Conservation (phyloP, 1,139 yeast species). For the Taphrina deformans region DNA sequence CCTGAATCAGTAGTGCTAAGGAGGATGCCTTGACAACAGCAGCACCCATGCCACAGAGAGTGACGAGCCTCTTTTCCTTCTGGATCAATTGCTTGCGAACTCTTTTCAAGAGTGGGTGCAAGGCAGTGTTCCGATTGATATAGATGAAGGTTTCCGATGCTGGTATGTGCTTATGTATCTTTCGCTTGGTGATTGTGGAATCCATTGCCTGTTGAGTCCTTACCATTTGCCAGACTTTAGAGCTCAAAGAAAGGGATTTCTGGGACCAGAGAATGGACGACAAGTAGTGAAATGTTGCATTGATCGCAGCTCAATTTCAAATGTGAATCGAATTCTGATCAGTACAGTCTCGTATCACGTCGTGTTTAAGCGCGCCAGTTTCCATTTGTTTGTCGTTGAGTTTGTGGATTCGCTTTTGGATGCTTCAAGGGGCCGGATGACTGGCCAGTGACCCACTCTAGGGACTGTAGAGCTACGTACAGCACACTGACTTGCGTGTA, state of each 20-base stretch:
- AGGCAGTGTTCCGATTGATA: conserved; percentile 4
- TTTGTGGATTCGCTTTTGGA: neutral
- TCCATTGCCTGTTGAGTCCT: too few relatives aligned
- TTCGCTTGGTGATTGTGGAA: conserved; percentile 4
- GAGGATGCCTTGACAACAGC: conserved; percentile 19
- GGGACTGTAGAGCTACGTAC: too few relatives aligned
- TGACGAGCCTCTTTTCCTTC: conserved; percentile 1
- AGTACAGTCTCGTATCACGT: neutral
- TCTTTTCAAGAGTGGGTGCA: conserved; percentile 17
- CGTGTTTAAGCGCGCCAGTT: neutral
- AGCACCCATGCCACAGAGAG: conserved; percentile 29
- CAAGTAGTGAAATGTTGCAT: too few relatives aligned
- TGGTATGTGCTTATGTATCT: conserved; percentile 1
- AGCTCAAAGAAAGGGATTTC: too few relatives aligned
- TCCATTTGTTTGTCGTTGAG: too few relatives aligned
- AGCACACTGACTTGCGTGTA: too few relatives aligned
- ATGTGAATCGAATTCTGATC: too few relatives aligned
- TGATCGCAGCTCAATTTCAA: too few relatives aligned
- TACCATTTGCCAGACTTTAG: too few relatives aligned
- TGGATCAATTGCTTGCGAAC: conserved; percentile 17
- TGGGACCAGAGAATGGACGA: too few relatives aligned
- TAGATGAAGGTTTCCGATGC: conserved; percentile 17
- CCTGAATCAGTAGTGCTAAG: conserved; percentile 23
- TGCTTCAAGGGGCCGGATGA: too few relatives aligned
- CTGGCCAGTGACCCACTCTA: too few relatives aligned